A percentile compares a stretch with the other conserved stretches of the same genome.
Conservation (phyloP, 2,329 filamentous ascomycete species). For the Metarhizium guizhouense region DNA sequence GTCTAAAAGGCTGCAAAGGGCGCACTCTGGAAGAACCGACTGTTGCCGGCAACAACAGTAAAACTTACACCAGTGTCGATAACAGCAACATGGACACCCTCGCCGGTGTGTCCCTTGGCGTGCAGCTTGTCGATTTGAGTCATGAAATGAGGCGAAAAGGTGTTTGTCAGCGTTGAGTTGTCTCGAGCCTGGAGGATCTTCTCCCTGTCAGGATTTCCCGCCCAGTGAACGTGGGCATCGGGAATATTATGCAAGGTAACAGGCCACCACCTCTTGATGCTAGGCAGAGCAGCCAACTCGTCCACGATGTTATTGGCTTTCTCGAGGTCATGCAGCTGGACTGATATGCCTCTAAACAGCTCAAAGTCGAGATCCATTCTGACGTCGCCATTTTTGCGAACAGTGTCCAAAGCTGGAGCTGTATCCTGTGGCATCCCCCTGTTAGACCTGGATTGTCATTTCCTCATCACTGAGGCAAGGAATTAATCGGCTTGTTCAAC, state of each 20-base stretch:
- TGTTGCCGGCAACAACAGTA: slow-evolving; percentile 30
- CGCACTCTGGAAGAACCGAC: background rate
- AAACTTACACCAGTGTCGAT: slow-evolving; percentile 19
- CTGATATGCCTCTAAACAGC: slow-evolving; percentile 18
- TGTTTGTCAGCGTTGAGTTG: background rate
- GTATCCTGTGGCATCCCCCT: background rate
- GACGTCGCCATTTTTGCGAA: slow-evolving; percentile 3
- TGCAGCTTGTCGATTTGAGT: slow-evolving; percentile 10
- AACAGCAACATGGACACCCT: slow-evolving; percentile 8
- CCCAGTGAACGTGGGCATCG: slow-evolving; percentile 10
- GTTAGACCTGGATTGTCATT: background rate
- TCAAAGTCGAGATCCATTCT: slow-evolving; percentile 14
- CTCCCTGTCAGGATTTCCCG: background rate
- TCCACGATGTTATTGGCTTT: slow-evolving; percentile 26
- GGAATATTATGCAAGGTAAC: slow-evolving; percentile 7
- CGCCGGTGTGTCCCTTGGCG: slow-evolving; percentile 8
- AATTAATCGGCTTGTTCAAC: background rate
- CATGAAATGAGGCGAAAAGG: slow-evolving; percentile 10
- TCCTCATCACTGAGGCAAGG: background rate
- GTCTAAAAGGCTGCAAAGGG: background rate
- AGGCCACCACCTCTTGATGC: slow-evolving; percentile 22
- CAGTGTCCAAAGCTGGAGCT: background rate
- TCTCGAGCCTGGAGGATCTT: slow-evolving; percentile 1
- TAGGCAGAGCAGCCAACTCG: slow-evolving; percentile 17
- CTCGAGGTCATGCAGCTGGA: slow-evolving; percentile 17